A percentile compares a stretch with the other conserved stretches of the same genome.
phyloP scores from a whole-genome alignment of 2,329 filamentous ascomycete genomes.

The Aspergillus persii region DNA sequence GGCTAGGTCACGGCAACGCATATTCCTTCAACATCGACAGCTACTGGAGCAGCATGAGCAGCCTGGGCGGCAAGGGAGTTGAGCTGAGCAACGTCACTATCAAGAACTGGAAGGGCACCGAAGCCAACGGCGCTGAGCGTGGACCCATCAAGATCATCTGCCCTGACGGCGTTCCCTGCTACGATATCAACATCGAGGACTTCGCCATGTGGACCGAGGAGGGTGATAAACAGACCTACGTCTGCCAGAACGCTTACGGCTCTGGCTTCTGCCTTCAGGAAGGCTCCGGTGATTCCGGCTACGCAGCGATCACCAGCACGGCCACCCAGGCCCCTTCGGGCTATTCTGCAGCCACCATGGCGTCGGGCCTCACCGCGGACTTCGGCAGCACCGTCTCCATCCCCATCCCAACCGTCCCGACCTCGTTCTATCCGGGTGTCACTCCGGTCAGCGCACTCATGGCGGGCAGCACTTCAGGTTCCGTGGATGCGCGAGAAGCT shows the following conservation, averaged over 20 bases:
- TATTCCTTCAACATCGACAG: conserved; percentile 58
- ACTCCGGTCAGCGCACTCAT: conserved; percentile 28
- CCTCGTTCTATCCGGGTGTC: conserved; percentile 30
- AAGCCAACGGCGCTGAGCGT: conserved; percentile 48
- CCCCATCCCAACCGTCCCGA: conserved; percentile 21
- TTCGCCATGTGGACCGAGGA: conserved; percentile 47
- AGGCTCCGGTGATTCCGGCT: conserved; percentile 16
- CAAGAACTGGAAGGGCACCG: conserved; percentile 55
- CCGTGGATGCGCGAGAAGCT: background rate
- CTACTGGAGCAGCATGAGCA: conserved; percentile 49
- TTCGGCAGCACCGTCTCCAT: conserved; percentile 24
- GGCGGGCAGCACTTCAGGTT: background rate
- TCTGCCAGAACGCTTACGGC: conserved; percentile 52
- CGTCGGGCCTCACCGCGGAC: conserved; percentile 18
- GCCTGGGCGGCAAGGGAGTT: conserved; percentile 50
- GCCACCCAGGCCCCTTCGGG: conserved; percentile 22
- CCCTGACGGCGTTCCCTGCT: conserved; percentile 52
- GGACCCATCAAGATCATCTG: conserved; percentile 56
- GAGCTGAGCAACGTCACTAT: conserved; percentile 53
- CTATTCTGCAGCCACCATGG: conserved; percentile 27
- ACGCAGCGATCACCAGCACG: conserved; percentile 19
- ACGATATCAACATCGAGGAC: conserved; percentile 50
- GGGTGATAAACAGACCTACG: conserved; percentile 32
- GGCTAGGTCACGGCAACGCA: conserved; percentile 55
- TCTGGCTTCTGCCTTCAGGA: conserved; percentile 47